phyloP scores from a whole-genome alignment of 345 rosid species.

The Abelmoschus esculentus region DNA sequence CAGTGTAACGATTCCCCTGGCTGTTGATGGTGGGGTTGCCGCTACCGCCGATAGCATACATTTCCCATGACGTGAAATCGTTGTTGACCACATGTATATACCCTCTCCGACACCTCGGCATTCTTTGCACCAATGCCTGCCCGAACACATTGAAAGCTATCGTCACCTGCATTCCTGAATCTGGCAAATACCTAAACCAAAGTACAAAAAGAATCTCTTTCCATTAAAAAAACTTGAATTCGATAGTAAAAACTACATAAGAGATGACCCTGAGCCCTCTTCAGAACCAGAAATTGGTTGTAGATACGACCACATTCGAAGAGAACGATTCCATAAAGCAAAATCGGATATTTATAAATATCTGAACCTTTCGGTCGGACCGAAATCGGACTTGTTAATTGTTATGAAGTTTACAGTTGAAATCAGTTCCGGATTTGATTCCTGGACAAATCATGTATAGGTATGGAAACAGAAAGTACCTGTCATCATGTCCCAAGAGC shows the following conservation, averaged over 20 bases:
- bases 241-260: background rate
- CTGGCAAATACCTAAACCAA: slow-evolving; percentile 22
- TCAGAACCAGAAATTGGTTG: too few species aligned
- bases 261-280: too few species aligned
- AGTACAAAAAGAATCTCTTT: background rate
- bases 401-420: too few species aligned
- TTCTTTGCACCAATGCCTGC: slow-evolving; percentile 70
- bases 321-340: too few species aligned
- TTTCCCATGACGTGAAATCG: slow-evolving; percentile 79
- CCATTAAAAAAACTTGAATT: background rate
- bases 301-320: too few species aligned
- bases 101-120: slow-evolving; percentile 91
- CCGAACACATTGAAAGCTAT: slow-evolving; percentile 93
- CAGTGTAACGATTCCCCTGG: slow-evolving; percentile 90
- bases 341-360: too few species aligned
- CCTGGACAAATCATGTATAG: background rate
- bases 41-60: slow-evolving; percentile 98
- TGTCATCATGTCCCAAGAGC: slow-evolving; percentile 78
- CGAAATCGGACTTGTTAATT: too few species aligned
- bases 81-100: slow-evolving; percentile 96
- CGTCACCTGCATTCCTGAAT: slow-evolving; percentile 87
- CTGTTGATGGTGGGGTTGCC: slow-evolving; percentile 90
- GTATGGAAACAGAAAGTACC: background rate
- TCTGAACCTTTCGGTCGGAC: too few species aligned
- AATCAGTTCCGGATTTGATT: too few species aligned